Conservation (phyloP, 2,329 filamentous ascomycete species). For the Monilinia polystroma region DNA sequence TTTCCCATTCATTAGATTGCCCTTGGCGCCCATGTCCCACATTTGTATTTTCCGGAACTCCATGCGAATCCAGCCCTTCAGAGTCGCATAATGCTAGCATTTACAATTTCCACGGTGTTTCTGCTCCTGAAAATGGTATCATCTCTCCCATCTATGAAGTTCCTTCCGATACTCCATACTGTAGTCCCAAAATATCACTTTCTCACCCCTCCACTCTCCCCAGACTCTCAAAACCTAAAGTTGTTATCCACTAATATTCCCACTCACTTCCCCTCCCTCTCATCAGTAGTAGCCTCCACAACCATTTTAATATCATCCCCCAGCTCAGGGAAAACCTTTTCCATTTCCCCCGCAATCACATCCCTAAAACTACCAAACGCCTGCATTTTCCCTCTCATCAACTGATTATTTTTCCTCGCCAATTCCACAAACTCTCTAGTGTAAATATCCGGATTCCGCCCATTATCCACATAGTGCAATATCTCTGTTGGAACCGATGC, state of each 20-base stretch:
- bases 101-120: not conserved
- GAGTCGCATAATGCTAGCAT: constrained; percentile 7
- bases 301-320: constrained; percentile 37
- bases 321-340: constrained; percentile 37
- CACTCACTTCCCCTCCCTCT: not conserved
- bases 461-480: constrained; percentile 67
- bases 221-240: not conserved
- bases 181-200: not conserved
- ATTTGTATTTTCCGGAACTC: constrained; percentile 14
- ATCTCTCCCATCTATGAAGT: not conserved
- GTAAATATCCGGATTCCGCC: constrained; percentile 72
- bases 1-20: constrained; percentile 6
- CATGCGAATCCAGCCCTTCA: constrained; percentile 12
- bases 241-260: not conserved
- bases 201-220: not conserved
- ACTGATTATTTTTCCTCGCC: constrained; percentile 63
- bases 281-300: constrained; percentile 30
- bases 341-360: constrained; percentile 51
- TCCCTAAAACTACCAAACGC: constrained; percentile 63
- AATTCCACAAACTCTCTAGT: constrained; percentile 72
- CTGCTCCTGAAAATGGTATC: not conserved
- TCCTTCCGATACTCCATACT: not conserved
- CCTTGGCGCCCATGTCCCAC: constrained; percentile 6
- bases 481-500: constrained; percentile 61
- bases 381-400: constrained; percentile 62